Conservation (phyloP, 768 basidiomycete species). For the Favolaschia claudopus region DNA sequence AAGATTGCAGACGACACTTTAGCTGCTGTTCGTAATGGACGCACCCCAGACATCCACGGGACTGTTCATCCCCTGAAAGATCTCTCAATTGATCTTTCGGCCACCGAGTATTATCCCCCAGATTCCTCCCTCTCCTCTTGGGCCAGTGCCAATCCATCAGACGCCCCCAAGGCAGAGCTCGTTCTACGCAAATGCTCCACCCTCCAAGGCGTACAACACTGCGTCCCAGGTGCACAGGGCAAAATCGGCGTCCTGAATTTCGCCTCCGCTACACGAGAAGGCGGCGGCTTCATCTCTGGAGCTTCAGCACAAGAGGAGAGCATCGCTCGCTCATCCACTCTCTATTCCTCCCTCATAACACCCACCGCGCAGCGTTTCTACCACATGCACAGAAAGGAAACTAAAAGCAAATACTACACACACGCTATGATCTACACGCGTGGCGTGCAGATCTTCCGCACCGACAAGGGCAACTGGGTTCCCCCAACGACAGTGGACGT, state of each 20-base stretch:
- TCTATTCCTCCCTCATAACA: slow-evolving; percentile 59
- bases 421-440: slow-evolving; percentile 68
- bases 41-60: slow-evolving; percentile 35
- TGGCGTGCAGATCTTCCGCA: slow-evolving; percentile 53
- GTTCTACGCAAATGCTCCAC: slow-evolving; percentile 51
- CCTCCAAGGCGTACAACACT: slow-evolving; percentile 49
- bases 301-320: slow-evolving; percentile 68
- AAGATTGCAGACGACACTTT: slow-evolving; percentile 54
- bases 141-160: slow-evolving; percentile 29
- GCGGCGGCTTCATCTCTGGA: slow-evolving; percentile 61
- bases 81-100: slow-evolving; percentile 42
- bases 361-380: slow-evolving; percentile 54
- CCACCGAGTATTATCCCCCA: slow-evolving; percentile 52
- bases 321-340: slow-evolving; percentile 61
- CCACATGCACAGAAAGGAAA: slow-evolving; percentile 47
- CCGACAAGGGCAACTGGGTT: slow-evolving; percentile 54
- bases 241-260: slow-evolving; percentile 64
- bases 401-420: slow-evolving; percentile 52
- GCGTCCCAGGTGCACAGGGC: slow-evolving; percentile 23
- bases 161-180: slow-evolving; percentile 40
- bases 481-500: slow-evolving; percentile 55
- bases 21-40: slow-evolving; percentile 48
- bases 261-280: slow-evolving; percentile 61
- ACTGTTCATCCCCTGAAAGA: slow-evolving; percentile 44
- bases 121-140: slow-evolving; percentile 48